These are phyloP conservation scores for Mycena galericulata DNA, from an alignment of 768 basidiomycete genomes.

Conservation along the genomic window DNA sequence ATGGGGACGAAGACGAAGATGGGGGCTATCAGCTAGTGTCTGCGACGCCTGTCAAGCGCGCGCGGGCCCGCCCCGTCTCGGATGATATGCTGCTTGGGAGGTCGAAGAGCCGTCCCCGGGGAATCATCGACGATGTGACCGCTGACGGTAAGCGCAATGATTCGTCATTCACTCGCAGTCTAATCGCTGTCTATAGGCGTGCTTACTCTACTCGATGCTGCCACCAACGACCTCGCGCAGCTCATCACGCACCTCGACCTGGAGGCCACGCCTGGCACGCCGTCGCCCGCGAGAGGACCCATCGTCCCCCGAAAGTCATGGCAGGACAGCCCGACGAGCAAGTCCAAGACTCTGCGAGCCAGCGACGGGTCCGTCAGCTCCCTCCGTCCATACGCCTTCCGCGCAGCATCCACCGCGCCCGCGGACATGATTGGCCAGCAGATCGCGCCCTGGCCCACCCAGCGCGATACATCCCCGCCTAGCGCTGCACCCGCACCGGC, in stretches of 20 bases:
- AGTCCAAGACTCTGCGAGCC: constrained; percentile 39
- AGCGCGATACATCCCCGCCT: constrained; percentile 42
- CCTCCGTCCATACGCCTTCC: constrained; percentile 61
- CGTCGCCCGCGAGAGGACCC: constrained; percentile 43
- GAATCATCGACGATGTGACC: constrained; percentile 68
- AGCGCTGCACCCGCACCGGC: constrained; percentile 25
- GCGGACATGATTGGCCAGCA: constrained; percentile 59
- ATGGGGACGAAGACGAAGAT: constrained; percentile 38
- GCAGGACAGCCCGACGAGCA: constrained; percentile 49
- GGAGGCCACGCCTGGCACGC: constrained; percentile 77
- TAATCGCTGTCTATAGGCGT: constrained; percentile 54
- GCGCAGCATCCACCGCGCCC: constrained; percentile 36
- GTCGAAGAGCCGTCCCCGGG: constrained; percentile 61
- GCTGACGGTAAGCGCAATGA: constrained; percentile 57
- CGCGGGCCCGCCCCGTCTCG: constrained; percentile 69
- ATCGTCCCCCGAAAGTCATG: constrained; percentile 34
- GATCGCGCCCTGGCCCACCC: constrained; percentile 72
- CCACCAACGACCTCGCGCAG: constrained; percentile 82
- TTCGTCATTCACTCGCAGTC: constrained; percentile 7
- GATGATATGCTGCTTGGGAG: constrained; percentile 49
- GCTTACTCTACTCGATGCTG: constrained; percentile 79
- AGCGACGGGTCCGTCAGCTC: constrained; percentile 58
- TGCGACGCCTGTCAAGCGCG: constrained; percentile 59
- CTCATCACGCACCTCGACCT: constrained; percentile 86
- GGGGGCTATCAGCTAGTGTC: constrained; percentile 29